phyloP scores from a whole-genome alignment of 441 rosid genomes.

The Erysimum cheiri region DNA sequence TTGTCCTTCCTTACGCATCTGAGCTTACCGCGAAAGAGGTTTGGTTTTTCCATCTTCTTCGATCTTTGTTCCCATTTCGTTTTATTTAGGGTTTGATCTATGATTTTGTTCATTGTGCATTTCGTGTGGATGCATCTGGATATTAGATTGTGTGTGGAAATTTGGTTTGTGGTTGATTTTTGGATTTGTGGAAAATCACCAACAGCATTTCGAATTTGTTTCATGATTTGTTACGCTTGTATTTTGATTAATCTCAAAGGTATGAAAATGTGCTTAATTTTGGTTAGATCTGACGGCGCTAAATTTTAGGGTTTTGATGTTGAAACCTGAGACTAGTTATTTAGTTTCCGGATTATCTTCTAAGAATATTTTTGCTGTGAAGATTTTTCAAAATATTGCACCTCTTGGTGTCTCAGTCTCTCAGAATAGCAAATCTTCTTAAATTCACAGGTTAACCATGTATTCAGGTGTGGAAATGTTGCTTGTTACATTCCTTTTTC shows the following conservation, averaged over 20 bases:
- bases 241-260: background rate
- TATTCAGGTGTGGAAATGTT: constrained; percentile 23
- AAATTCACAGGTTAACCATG: constrained; percentile 4
- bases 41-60: constrained; percentile 14
- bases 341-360: background rate
- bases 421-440: background rate
- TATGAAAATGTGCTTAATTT: constrained; percentile 20
- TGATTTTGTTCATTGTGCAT: background rate
- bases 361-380: background rate
- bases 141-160: constrained; percentile 9
- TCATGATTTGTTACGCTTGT: background rate
- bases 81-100: constrained; percentile 24
- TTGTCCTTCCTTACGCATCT: constrained; percentile 77
- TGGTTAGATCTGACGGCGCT: constrained; percentile 38
- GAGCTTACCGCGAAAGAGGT: constrained; percentile 76
- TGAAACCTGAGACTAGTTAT: background rate
- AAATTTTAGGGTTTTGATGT: constrained; percentile 34
- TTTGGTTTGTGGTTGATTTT: constrained; percentile 6
- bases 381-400: background rate
- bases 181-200: constrained; percentile 12
- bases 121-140: background rate
- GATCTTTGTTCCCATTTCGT: background rate
- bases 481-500: background rate
- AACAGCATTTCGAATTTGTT: constrained; percentile 42
- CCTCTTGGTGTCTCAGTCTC: background rate